Base-by-base conservation (phyloP, 495 filamentous ascomycete genomes). In the Trichocladium antarcticum region DNA sequence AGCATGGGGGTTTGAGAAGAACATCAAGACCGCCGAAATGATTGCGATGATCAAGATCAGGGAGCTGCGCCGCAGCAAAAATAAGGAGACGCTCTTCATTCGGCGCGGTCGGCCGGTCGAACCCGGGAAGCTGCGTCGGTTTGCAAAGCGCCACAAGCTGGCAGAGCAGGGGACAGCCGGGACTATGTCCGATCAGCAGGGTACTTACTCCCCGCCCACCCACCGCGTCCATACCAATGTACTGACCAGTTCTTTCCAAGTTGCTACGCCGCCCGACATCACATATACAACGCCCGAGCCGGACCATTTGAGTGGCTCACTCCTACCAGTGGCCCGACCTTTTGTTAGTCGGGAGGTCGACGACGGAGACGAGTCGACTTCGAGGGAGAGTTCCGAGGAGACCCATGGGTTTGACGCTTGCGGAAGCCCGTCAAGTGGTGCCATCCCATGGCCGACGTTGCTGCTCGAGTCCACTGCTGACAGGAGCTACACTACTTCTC, bases 1-100 rank as follows among this genome's bases (percentile, higher is more conserved):
- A n/a, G 32, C 1, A 0, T 66, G 61, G 61, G 46, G 52, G 1
- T 17, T 64, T 28, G 45, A 42, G 3, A 66, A 66, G 43, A 63
- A 66, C 29, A 47, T 56, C 56, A 54, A 35, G 0, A 47, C 43
- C 12, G 8, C 51, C 7, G 56, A 63, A 9, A 55, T 57, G 42
- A 51, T 44, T 7, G 49, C 50, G 2, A 62, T 66, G 55, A 10
- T 62, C 6, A 21, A 24, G 3, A 59, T 66, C 2, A 47, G 41
- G 22, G 34, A 45, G 42, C 45, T n/a, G 15, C 57, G 61, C 1
- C 51, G 45, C 17, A 10, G 42, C 6, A 43, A 47, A 1, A 52
- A 54, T 34, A 62, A 57, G 34, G 44, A 45, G 0, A 60, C 56
- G 0, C 2, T 19, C 1, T 64, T 64, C 35, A 47, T 24, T 15